These are phyloP conservation scores for Yamadazyma blattariae DNA, from an alignment of 1,139 yeast genomes.

Conservation along the genomic window DNA sequence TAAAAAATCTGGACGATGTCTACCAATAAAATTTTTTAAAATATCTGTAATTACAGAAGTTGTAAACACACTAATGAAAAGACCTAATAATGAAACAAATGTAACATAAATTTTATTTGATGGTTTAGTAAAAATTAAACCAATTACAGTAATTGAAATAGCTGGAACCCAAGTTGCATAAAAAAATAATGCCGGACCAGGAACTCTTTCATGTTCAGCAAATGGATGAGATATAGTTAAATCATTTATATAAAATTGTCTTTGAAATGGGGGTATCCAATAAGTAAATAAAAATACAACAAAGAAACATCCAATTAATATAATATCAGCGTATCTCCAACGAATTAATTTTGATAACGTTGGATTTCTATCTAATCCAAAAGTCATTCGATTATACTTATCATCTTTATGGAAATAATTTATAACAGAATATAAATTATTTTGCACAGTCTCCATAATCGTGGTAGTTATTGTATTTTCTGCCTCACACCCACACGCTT, in stretches of 20 bases:
- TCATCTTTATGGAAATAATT: constrained; percentile 22
- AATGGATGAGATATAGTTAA: constrained; percentile 65
- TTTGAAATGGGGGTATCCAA: constrained; percentile 57
- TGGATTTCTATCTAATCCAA: constrained; percentile 43
- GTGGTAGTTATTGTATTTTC: not conserved
- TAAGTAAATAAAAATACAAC: constrained; percentile 45
- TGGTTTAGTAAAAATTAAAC: constrained; percentile 30
- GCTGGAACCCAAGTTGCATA: constrained; percentile 40
- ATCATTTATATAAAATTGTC: constrained; percentile 56
- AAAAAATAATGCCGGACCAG: constrained; percentile 31
- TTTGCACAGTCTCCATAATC: constrained; percentile 3
- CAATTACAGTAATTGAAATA: constrained; percentile 20
- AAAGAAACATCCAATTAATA: constrained; percentile 40
- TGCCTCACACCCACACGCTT: not conserved
- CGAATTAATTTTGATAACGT: constrained; percentile 31
- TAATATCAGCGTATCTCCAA: constrained; percentile 63
- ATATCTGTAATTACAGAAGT: constrained; percentile 48
- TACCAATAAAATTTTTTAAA: constrained; percentile 69
- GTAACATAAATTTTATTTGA: constrained; percentile 36
- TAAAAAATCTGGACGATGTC: constrained; percentile 77
- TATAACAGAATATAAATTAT: constrained; percentile 10
- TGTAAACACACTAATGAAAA: constrained; percentile 34
- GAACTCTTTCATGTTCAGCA: constrained; percentile 62
- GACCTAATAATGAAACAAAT: constrained; percentile 39
- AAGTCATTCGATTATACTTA: constrained; percentile 43